phyloP scores from a whole-genome alignment of 2,329 filamentous ascomycete species.

The Epicoccum sorghinum region DNA sequence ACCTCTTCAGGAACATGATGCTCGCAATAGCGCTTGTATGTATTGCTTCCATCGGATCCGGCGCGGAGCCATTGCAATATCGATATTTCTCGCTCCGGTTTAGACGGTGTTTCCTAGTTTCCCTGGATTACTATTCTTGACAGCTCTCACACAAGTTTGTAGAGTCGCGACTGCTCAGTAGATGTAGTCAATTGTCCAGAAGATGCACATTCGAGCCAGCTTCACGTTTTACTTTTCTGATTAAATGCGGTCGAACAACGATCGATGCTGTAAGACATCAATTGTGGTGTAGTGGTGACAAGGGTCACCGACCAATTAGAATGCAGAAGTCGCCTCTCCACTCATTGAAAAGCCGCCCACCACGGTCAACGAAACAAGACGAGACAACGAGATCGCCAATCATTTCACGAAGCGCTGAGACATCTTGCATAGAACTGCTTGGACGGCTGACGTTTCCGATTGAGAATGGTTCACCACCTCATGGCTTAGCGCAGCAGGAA shows the following conservation, averaged over 20 bases:
- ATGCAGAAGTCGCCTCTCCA: constrained; percentile 25
- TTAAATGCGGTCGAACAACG: constrained; percentile 23
- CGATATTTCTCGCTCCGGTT: too few relatives aligned
- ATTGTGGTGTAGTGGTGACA: constrained; percentile 28
- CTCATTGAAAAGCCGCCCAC: constrained; percentile 34
- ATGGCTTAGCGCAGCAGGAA: too few relatives aligned
- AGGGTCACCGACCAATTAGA: constrained; percentile 31
- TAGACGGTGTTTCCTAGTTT: too few relatives aligned
- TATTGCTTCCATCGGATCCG: not conserved
- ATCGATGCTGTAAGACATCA: constrained; percentile 34
- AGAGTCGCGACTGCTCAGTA: not conserved
- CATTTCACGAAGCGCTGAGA: constrained; percentile 26
- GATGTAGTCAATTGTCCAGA: too few relatives aligned
- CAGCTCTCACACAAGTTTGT: too few relatives aligned
- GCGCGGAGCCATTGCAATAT: too few relatives aligned
- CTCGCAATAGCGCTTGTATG: not conserved
- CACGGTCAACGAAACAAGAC: constrained; percentile 32
- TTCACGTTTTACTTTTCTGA: constrained; percentile 6
- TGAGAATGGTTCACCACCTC: too few relatives aligned
- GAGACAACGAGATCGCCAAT: constrained; percentile 15
- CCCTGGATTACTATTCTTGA: too few relatives aligned
- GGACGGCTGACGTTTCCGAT: too few relatives aligned
- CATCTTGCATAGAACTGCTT: too few relatives aligned
- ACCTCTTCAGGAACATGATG: not conserved
- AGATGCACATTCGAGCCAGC: too few relatives aligned